Base-by-base conservation (phyloP, 2,329 filamentous ascomycete species). In the Monilinia fructicola region DNA sequence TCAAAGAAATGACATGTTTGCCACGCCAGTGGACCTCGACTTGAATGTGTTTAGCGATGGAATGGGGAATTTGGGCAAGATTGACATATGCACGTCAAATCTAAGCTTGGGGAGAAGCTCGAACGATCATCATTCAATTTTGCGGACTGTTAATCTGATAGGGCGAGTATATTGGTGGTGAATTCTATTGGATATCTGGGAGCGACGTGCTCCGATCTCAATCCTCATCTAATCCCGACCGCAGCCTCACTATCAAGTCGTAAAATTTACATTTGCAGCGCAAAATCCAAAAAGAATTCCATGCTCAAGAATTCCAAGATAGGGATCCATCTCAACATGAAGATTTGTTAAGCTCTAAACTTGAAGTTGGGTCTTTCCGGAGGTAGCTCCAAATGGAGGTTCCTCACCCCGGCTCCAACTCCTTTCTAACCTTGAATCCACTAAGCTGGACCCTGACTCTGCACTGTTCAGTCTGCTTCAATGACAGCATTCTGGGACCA, bases 51-150 rank as follows among this genome's bases (percentile, higher is more conserved):
- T 60, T 38, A 31, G 58, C 58, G 58, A 60, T 50, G 28, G 21
- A 26, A 60, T 50, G 28, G 58, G 58, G 31, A 9, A 23, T 58
- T 60, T 60, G 58, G 31, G 21, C 44, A 50, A 60, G 44, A 60
- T 60, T 60, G 44, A 50, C 58, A 35, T 60, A 60, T 60, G 58
- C 58, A 50, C 58, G 58, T 60, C 58, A 60, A 60, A 60, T 60
- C 58, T 50, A 23, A 60, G 58, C 28, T 50, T 44, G 31, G 44
- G 58, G 44, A 50, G 31, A 60, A 60, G 56, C 56, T 59, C 42
- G 18, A 60, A 38, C 56, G 16, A 48, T 60, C 16, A 35, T 59
- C 46, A 21, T 23, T 38, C 9, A 7, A 50, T 23, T 3, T 14
- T 28, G 55, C 11, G 12, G n/a, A 44, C 6, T 44, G 16, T 28